These are phyloP conservation scores for Hemisphaericaspora nanyangensis DNA, from an alignment of 805 yeast species.

Conservation along the genomic window DNA sequence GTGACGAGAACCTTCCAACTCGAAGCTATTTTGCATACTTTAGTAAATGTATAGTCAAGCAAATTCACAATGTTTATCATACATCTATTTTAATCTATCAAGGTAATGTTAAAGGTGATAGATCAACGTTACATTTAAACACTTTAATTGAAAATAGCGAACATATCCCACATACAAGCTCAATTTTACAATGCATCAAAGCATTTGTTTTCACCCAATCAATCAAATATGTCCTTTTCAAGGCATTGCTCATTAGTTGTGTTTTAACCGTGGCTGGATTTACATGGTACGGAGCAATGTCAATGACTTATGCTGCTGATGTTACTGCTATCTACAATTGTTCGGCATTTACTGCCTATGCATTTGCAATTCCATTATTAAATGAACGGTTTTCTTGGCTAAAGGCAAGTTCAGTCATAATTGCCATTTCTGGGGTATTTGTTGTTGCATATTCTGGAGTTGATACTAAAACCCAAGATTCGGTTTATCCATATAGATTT, in stretches of 20 bases:
- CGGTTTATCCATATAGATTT: constrained; percentile 54
- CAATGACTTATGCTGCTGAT: constrained; percentile 75
- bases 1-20: neutral
- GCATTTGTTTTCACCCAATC: constrained; percentile 44
- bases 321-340: constrained; percentile 90
- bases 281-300: constrained; percentile 85
- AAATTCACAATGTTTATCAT: constrained; percentile 42
- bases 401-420: constrained; percentile 63
- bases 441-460: constrained; percentile 68
- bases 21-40: constrained; percentile 23
- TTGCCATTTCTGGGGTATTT: constrained; percentile 73
- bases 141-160: constrained; percentile 34
- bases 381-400: constrained; percentile 60
- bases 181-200: constrained; percentile 27
- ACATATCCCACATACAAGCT: constrained; percentile 29
- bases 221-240: constrained; percentile 42
- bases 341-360: constrained; percentile 83
- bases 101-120: constrained; percentile 34
- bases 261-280: constrained; percentile 72
- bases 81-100: constrained; percentile 42
- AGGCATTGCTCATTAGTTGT: constrained; percentile 44
- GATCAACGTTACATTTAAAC: constrained; percentile 28
- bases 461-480: constrained; percentile 16
- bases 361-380: constrained; percentile 74
- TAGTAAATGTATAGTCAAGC: constrained; percentile 36